Evolutionary conservation across 2,329 filamentous ascomycete genomes (phyloP), one percentile per base, ranked within the genome.

Genomic region (Fusarium hostae): DNA sequence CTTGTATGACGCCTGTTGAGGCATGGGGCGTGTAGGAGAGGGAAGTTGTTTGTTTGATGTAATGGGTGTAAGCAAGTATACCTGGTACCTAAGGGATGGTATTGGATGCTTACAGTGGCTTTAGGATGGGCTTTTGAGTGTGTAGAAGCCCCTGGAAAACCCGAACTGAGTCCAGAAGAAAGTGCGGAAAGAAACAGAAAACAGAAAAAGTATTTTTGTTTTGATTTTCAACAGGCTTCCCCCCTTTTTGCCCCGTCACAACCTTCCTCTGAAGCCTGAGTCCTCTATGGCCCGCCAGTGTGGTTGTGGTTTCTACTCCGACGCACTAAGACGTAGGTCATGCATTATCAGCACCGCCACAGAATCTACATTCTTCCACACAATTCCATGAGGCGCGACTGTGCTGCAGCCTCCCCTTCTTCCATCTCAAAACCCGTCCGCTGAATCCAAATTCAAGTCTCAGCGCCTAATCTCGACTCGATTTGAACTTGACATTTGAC

Each of bases 321-420:
- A 35, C 39, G 41, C 39, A 68, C 68, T 61, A 71, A 66, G 20
- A 20, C 5, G 18, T 34, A 77, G 63, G 77, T 78, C 66, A 40
- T 75, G 69, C 77, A 76, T 78, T 78, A 78, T 77, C 73, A 68
- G 78, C 79, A 81, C 80, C 78, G 79, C 80, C 81, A 82, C 80
- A 78, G 67, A 74, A 76, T 82, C 81, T 79, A 82, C 77, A 58
- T 79, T 79, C 80, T 83, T 83, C 81, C 76, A 82, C 79, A 77
- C 76, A 78, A 66, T 83, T 83, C 81, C 81, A 82, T 83, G 81
- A 81, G 81, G 80, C 80, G 80, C 78, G 79, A 66, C 73, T 64
- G 61, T 66, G 57, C 59, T 80, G 76, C 75, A 79, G 76, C 75
- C 76, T 73, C 72, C 75, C 73, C 74, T 69, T 68, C 69, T 72